Base-by-base conservation (phyloP, 83 land plant species). In the Thuja plicata region DNA sequence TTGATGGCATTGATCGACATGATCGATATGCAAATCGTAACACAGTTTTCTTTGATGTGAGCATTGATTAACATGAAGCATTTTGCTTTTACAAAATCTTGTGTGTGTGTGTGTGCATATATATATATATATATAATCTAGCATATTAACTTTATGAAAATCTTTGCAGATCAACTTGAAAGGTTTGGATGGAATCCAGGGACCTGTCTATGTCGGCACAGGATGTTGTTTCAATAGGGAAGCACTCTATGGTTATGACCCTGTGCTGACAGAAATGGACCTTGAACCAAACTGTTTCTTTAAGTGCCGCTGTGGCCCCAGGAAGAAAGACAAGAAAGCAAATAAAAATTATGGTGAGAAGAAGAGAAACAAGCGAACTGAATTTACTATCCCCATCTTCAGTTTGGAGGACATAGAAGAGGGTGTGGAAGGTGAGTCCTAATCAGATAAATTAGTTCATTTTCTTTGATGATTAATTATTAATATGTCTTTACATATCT, bases 11-110 rank as follows among this genome's bases (percentile, higher is more conserved):
- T 90, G 97, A 96, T 84, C 43, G 86, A 88, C 93, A 95, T 46
- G 97, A 95, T 95, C 94, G 97, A 92, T 96, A 96, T 91, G 97
- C 97, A 57, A 96, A 96, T 66, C 93, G 94, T 37, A 95, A 96
- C 85, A 95, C 94, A 88, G 97, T 96, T 57, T 96, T 96, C 85
- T 96, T 96, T 90, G 97, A 96, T 93, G 97, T 96, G 90, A 66
- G 97, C 82, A 13, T 57, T 57, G 84, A 17, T 80, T 80, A 40
- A 40, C 41, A 35, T 9, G 32, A 82, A 45, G 4, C 30, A 43
- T 15, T 24, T 0, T 1, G 2, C 5, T 82, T 45, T 5, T 82
- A 82, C 30, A n/a, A 21, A 8, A 21, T 45, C 27, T 21, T 82
- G 16, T 48, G 24, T 19, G 9, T 50, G 9, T 46, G 9, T 46